Conservation (phyloP, 73 alveolate genomes). For the Tetrahymena malaccensis region DNA sequence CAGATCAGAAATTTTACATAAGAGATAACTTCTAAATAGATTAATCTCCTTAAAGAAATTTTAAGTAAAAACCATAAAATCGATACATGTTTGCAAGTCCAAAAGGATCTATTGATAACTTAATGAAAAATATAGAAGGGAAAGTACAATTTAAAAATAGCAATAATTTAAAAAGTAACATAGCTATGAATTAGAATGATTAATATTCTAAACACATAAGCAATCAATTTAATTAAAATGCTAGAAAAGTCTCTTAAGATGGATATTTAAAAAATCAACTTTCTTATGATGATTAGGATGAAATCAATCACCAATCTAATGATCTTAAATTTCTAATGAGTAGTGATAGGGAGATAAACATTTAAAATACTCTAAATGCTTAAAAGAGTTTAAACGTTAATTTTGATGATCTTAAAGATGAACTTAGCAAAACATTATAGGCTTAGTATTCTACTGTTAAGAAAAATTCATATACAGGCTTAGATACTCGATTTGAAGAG, state of each 20-base stretch:
- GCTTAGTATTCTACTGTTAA: not conserved
- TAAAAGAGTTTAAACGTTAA: not conserved
- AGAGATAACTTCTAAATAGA: not conserved
- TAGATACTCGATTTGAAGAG: not conserved
- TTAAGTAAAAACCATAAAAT: not conserved
- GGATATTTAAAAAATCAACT: not conserved
- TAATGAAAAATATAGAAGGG: not conserved
- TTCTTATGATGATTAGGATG: not conserved
- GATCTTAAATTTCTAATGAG: not conserved
- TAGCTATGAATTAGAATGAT: not conserved
- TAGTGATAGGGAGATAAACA: not conserved
- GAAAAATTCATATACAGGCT: not conserved
- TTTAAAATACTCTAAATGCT: not conserved
- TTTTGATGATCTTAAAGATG: not conserved
- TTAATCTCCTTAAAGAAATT: not conserved
- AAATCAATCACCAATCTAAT: not conserved
- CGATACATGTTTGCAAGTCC: not conserved
- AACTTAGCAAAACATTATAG: not conserved
- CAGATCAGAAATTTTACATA: not conserved
- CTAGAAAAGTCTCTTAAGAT: not conserved
- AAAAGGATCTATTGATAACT: not conserved
- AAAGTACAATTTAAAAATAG: not conserved
- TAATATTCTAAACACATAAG: not conserved
- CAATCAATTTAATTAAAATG: not conserved
- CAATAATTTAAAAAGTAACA: not conserved